These are phyloP conservation scores for Gentiana dahurica DNA, from an alignment of 257 asterid genomes.

Conservation along the genomic window DNA sequence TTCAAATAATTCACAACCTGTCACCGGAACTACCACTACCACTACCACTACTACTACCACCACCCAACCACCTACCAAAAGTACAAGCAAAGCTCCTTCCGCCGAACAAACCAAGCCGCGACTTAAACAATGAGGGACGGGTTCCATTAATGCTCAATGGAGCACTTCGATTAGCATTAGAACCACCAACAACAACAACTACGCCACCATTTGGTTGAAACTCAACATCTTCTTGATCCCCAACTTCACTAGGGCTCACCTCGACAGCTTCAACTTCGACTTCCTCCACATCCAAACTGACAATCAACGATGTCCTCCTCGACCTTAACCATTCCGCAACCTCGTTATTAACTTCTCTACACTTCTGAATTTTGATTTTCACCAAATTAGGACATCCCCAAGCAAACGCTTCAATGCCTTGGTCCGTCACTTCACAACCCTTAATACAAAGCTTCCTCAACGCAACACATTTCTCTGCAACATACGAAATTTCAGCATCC, in stretches of 20 bases:
- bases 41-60: constrained; percentile 21
- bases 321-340: constrained; percentile 59
- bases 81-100: constrained; percentile 53
- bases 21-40: constrained; percentile 29
- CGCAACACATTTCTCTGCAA: constrained; percentile 52
- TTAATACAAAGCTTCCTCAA: constrained; percentile 85
- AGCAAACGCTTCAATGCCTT: constrained; percentile 69
- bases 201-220: constrained; percentile 25
- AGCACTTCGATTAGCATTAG: constrained; percentile 16
- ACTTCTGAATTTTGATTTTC: constrained; percentile 78
- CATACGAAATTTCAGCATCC: constrained; percentile 61
- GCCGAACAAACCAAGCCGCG: constrained; percentile 39
- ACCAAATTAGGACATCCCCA: constrained; percentile 84
- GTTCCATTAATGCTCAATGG: constrained; percentile 33
- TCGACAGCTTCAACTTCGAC: constrained; percentile 42
- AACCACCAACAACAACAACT: neutral
- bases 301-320: constrained; percentile 43
- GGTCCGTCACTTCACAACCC: constrained; percentile 67
- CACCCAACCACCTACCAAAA: constrained; percentile 44
- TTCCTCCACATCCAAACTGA: constrained; percentile 66
- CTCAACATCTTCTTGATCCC: constrained; percentile 42
- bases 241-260: constrained; percentile 43
- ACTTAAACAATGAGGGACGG: constrained; percentile 24
- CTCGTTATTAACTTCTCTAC: constrained; percentile 57
- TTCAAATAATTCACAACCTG: constrained; percentile 19